phyloP scores from a whole-genome alignment of 805 yeast genomes.

The Monosporozyma aerobia region DNA sequence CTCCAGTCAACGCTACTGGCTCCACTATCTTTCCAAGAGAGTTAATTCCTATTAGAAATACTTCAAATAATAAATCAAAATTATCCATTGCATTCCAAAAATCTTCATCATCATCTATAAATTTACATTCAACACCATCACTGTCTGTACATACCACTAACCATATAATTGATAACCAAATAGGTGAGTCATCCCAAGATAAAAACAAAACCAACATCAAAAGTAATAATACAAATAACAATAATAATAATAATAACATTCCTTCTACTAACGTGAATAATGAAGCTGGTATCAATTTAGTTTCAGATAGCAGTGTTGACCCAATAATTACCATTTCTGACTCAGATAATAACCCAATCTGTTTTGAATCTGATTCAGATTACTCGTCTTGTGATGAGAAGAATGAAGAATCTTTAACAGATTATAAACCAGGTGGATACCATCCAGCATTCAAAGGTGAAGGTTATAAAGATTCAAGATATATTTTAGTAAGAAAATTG shows the following conservation, averaged over 20 bases:
- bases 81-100: constrained; percentile 3
- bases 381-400: constrained; percentile 34
- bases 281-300: background rate
- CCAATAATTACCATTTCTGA: background rate
- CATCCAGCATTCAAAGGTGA: constrained; percentile 93
- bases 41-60: background rate
- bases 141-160: background rate
- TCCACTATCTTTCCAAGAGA: constrained; percentile 1
- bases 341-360: background rate
- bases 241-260: background rate
- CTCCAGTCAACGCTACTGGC: background rate
- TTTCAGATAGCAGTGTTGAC: constrained; percentile 12
- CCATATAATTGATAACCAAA: background rate
- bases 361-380: constrained; percentile 17
- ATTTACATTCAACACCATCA: background rate
- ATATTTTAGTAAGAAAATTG: constrained; percentile 73
- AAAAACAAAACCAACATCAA: background rate
- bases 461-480: constrained; percentile 62
- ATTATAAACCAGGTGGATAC: constrained; percentile 88
- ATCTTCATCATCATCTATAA: background rate
- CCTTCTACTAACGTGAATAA: background rate
- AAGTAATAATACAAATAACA: background rate
- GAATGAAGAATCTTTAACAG: constrained; percentile 79
- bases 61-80: constrained; percentile 1
- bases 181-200: background rate